phyloP scores from a whole-genome alignment of 306 rosid genomes.

The Sesbania bispinosa region DNA sequence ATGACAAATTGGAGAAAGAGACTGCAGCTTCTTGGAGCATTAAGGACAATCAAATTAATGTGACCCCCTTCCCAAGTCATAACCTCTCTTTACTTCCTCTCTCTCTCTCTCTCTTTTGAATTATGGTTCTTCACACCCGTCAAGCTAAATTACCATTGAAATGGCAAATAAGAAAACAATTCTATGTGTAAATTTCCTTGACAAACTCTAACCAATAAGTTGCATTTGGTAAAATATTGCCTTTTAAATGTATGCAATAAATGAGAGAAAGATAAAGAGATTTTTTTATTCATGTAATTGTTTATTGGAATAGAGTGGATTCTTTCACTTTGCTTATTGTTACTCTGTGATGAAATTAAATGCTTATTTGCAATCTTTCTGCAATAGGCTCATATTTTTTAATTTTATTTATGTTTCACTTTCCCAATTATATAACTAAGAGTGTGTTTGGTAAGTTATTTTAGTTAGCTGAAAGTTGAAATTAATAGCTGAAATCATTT shows the following conservation, averaged over 20 bases:
- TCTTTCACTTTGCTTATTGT: not conserved
- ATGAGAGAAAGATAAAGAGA: not conserved
- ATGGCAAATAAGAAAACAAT: not conserved
- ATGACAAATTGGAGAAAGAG: slow-evolving; percentile 24
- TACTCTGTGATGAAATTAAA: slow-evolving; percentile 10
- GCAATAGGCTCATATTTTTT: not conserved
- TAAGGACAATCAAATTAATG: slow-evolving; percentile 10
- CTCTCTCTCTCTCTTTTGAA: not conserved
- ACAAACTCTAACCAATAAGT: not conserved
- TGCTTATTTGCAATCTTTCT: not conserved
- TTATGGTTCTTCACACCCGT: not conserved
- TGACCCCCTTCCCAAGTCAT: not conserved
- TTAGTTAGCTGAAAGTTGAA: too few relatives aligned
- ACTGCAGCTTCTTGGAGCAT: not conserved
- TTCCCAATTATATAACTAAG: too few relatives aligned
- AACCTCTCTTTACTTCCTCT: not conserved
- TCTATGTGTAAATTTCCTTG: not conserved
- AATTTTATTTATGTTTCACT: too few relatives aligned
- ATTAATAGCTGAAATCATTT: too few relatives aligned
- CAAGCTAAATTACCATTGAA: slow-evolving; percentile 8
- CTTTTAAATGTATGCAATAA: slow-evolving; percentile 8
- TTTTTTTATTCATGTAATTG: slow-evolving; percentile 9
- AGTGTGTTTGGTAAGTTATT: too few relatives aligned
- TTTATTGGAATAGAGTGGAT: not conserved
- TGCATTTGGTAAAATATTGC: slow-evolving; percentile 21